phyloP scores from a whole-genome alignment of 345 rosid genomes.

The Theobroma cacao region DNA sequence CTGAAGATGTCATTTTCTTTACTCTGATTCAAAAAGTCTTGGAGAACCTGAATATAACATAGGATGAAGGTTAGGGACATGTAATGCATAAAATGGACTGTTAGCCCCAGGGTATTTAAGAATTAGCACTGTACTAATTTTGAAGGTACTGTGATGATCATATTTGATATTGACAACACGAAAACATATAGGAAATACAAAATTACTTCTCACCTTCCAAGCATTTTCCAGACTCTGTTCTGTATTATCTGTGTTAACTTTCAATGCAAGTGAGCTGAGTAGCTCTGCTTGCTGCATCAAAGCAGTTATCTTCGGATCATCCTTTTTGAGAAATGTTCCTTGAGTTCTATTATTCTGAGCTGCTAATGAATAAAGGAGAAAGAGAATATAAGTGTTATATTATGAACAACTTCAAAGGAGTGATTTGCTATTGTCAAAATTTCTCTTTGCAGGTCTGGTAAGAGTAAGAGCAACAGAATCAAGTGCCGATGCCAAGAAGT shows the following conservation, averaged over 20 bases:
- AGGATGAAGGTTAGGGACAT: constrained; percentile 13
- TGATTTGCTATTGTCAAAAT: not conserved
- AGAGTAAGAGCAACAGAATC: not conserved
- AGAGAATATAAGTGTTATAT: not conserved
- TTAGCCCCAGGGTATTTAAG: not conserved
- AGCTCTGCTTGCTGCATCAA: constrained; percentile 93
- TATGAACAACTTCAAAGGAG: constrained; percentile 1
- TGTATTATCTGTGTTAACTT: constrained; percentile 68
- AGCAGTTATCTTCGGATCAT: constrained; percentile 75
- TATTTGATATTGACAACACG: not conserved
- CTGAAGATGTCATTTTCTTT: constrained; percentile 58
- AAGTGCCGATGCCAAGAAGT: not conserved
- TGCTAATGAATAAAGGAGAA: constrained; percentile 28
- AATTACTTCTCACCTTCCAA: constrained; percentile 66
- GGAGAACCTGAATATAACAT: constrained; percentile 57
- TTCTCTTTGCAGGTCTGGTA: constrained; percentile 17
- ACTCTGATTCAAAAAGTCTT: constrained; percentile 66
- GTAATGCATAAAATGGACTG: not conserved
- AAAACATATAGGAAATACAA: constrained; percentile 8
- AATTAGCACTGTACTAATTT: not conserved
- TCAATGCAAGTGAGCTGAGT: constrained; percentile 73
- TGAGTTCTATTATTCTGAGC: constrained; percentile 43
- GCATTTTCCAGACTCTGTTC: constrained; percentile 92
- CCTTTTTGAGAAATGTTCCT: constrained; percentile 67
- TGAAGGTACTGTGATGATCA: not conserved